Percentiles rank a stretch among this genome's conserved stretches.
These are phyloP conservation scores for Murraya paniculata DNA, from an alignment of 345 rosid species.

Conservation along the genomic window DNA sequence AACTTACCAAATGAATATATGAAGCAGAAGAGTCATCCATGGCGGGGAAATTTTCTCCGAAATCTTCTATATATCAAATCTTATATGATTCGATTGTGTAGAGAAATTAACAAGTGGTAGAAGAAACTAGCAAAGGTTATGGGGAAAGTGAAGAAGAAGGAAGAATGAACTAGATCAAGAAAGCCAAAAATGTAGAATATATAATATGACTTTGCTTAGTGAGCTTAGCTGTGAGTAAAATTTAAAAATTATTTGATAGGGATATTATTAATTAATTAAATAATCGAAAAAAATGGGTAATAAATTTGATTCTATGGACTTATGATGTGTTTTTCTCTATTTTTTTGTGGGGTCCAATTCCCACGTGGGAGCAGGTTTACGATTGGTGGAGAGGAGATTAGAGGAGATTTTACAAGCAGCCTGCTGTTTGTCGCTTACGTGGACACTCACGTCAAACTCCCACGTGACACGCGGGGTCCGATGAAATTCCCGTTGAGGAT, in stretches of 20 bases:
- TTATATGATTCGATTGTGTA: neutral
- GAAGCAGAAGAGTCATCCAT: slow-evolving; percentile 61
- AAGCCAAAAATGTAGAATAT: slow-evolving; percentile 15
- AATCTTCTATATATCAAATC: neutral
- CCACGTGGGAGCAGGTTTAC: slow-evolving; percentile 59
- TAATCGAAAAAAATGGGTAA: neutral
- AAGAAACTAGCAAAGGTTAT: neutral
- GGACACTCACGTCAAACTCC: slow-evolving; percentile 24
- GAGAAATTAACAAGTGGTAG: neutral
- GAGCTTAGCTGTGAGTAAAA: neutral
- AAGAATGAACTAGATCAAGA: slow-evolving; percentile 15
- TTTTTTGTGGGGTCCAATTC: slow-evolving; percentile 32
- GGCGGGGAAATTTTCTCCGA: neutral
- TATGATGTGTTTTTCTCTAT: neutral
- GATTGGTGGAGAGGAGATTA: slow-evolving; percentile 76
- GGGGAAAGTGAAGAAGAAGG: neutral
- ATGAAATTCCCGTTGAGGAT: neutral
- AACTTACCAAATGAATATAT: slow-evolving; percentile 58
- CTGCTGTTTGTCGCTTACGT: slow-evolving; percentile 33
- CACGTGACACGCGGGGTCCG: slow-evolving; percentile 47
- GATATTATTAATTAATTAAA: neutral
- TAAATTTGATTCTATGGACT: slow-evolving; percentile 1
- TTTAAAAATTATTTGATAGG: neutral
- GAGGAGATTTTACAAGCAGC: slow-evolving; percentile 42
- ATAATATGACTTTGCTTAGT: neutral